phyloP scores from a whole-genome alignment of 164 flowering plant genomes.

The Vitis labrusca region DNA sequence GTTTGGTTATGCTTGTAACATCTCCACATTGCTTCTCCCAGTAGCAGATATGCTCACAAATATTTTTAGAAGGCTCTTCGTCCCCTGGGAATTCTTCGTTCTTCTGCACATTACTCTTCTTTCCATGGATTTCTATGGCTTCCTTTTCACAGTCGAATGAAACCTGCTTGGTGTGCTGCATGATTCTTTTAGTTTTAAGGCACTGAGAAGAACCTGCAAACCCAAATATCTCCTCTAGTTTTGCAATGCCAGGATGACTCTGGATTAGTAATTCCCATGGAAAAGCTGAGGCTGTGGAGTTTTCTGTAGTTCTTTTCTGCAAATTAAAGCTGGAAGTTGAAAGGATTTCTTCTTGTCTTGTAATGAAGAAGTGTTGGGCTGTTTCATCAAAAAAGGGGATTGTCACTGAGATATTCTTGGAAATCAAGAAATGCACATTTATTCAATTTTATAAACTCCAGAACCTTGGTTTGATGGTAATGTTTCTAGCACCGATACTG shows the following conservation, averaged over 20 bases:
- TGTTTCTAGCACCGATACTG: background rate
- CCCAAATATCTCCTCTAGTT: background rate
- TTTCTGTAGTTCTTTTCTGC: background rate
- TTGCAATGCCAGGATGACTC: background rate
- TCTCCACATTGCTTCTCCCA: background rate
- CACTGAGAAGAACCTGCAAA: background rate
- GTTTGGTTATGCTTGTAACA: background rate
- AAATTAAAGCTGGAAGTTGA: slow-evolving; percentile 1
- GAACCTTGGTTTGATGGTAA: slow-evolving; percentile 1
- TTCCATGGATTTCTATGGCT: background rate
- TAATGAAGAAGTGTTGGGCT: background rate
- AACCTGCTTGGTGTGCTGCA: slow-evolving; percentile 3
- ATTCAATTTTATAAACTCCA: background rate
- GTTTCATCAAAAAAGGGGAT: background rate
- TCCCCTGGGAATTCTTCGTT: background rate
- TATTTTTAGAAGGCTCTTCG: slow-evolving; percentile 2
- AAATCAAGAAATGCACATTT: background rate
- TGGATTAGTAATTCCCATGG: slow-evolving; percentile 1
- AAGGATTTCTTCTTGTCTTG: background rate
- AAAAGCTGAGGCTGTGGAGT: background rate
- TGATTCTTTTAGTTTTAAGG: slow-evolving; percentile 2
- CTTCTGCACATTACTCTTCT: background rate
- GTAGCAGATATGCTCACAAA: background rate
- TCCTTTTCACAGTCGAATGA: background rate
- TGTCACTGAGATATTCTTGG: background rate